phyloP scores from a whole-genome alignment of 345 rosid species.

The Heritiera fomes region DNA sequence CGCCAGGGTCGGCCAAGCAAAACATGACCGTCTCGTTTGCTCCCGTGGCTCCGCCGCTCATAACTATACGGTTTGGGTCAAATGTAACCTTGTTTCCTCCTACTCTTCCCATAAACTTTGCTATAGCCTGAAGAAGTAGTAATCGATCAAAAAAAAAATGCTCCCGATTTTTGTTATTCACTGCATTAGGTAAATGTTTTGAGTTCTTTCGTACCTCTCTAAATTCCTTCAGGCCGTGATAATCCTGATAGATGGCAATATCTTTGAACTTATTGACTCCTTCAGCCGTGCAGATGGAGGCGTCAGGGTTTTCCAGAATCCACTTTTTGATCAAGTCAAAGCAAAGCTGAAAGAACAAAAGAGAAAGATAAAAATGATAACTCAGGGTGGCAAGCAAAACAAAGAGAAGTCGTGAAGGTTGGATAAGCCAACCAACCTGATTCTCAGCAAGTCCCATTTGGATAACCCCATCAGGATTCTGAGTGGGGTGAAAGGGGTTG shows the following conservation, averaged over 20 bases:
- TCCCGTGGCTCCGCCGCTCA: conserved; percentile 94
- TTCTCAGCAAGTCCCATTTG: conserved; percentile 95
- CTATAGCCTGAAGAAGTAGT: conserved; percentile 49
- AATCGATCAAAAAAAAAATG: background rate
- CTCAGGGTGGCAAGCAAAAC: background rate
- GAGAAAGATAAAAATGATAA: background rate
- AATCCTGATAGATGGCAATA: conserved; percentile 79
- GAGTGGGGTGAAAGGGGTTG: conserved; percentile 58
- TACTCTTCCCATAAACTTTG: conserved; percentile 72
- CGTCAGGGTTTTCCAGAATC: conserved; percentile 61
- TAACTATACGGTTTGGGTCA: conserved; percentile 68
- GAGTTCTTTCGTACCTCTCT: conserved; percentile 48
- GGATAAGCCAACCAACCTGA: conserved; percentile 45
- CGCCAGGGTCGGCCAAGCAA: conserved; percentile 85
- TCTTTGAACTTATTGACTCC: conserved; percentile 61
- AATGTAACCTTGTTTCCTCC: conserved; percentile 60
- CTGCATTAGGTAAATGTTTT: background rate
- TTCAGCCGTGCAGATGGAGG: conserved; percentile 73
- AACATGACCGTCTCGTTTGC: conserved; percentile 78
- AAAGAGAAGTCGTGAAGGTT: background rate
- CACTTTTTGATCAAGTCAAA: conserved; percentile 61
- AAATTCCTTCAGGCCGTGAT: conserved; percentile 71
- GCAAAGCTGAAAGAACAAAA: conserved; percentile 48
- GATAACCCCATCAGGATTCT: conserved; percentile 65
- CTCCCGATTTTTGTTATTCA: background rate